Percentiles rank a stretch among this genome's conserved stretches.
Conservation (phyloP, 768 basidiomycete species). For the Lactifluus subvellereus region DNA sequence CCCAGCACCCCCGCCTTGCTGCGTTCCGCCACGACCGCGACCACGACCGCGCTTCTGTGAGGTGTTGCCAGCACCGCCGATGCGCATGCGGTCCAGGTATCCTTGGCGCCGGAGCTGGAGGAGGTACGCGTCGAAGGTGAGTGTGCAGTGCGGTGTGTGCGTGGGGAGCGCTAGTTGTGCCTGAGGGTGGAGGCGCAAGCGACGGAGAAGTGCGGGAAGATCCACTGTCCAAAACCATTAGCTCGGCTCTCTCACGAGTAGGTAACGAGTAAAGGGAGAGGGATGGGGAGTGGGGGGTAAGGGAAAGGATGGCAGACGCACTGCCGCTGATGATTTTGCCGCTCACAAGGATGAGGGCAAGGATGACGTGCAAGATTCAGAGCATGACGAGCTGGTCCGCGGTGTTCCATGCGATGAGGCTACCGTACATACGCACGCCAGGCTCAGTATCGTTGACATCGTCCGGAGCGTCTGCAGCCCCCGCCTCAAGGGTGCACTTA, state of each 20-base stretch:
- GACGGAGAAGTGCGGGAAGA: slow-evolving; percentile 62
- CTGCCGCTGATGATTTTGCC: slow-evolving; percentile 71
- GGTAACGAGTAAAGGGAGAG: background rate
- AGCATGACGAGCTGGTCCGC: slow-evolving; percentile 60
- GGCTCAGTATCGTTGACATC: slow-evolving; percentile 46
- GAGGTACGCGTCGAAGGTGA: slow-evolving; percentile 64
- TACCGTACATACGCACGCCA: slow-evolving; percentile 49
- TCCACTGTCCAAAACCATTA: slow-evolving; percentile 45
- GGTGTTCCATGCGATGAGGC: slow-evolving; percentile 67
- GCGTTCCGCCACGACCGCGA: slow-evolving; percentile 35
- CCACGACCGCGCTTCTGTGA: slow-evolving; percentile 48
- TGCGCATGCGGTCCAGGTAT: slow-evolving; percentile 66
- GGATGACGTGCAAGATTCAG: slow-evolving; percentile 75
- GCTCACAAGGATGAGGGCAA: slow-evolving; percentile 78
- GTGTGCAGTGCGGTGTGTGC: slow-evolving; percentile 43
- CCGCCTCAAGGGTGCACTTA: slow-evolving; percentile 36
- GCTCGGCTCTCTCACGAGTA: background rate
- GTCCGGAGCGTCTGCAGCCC: slow-evolving; percentile 45
- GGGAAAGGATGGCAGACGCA: slow-evolving; percentile 35
- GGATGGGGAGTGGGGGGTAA: background rate
- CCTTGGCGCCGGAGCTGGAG: slow-evolving; percentile 57
- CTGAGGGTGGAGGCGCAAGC: slow-evolving; percentile 53
- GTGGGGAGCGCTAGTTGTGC: slow-evolving; percentile 47
- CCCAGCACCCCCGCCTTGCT: slow-evolving; percentile 36
- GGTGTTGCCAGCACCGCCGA: slow-evolving; percentile 37